Evolutionary conservation across 768 basidiomycete genomes (phyloP).

Genomic region (Lactifluus volemus): DNA sequence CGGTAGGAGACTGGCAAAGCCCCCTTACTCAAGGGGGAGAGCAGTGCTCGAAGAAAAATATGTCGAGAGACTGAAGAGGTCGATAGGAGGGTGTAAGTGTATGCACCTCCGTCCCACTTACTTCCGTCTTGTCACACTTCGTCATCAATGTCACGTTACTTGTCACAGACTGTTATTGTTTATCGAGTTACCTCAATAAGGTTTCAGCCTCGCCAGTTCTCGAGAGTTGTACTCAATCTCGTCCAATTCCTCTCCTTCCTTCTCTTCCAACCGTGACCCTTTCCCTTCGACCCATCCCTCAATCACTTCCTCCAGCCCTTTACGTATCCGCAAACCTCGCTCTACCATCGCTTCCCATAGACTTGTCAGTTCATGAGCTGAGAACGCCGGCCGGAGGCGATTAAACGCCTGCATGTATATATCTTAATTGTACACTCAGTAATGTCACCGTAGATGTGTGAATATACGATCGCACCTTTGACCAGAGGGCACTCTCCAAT

Average conservation of each 20-base stretch:
- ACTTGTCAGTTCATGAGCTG: constrained; percentile 44
- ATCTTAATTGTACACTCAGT: constrained; percentile 34
- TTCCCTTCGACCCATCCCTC: constrained; percentile 35
- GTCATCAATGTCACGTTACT: neutral
- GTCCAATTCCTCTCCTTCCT: constrained; percentile 24
- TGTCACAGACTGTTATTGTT: constrained; percentile 3
- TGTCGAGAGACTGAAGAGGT: neutral
- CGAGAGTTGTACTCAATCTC: constrained; percentile 55
- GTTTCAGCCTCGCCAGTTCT: constrained; percentile 53
- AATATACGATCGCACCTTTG: constrained; percentile 44
- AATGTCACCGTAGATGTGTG: neutral
- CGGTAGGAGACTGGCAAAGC: constrained; percentile 13
- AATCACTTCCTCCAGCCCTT: constrained; percentile 50
- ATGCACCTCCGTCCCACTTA: neutral
- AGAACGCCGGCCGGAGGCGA: constrained; percentile 56
- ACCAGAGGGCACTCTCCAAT: constrained; percentile 64
- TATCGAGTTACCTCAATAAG: constrained; percentile 36
- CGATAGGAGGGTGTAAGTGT: neutral
- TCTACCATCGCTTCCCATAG: constrained; percentile 73
- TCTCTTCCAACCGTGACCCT: constrained; percentile 10
- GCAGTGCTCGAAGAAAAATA: constrained; percentile 4
- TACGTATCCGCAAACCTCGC: constrained; percentile 54
- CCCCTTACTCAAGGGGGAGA: constrained; percentile 16
- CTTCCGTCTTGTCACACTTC: neutral
- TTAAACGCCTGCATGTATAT: constrained; percentile 75